Evolutionary conservation across 306 rosid species (phyloP), one percentile per base, ranked within the genome.

Genomic region (Trichosanthes cucumerina): DNA sequence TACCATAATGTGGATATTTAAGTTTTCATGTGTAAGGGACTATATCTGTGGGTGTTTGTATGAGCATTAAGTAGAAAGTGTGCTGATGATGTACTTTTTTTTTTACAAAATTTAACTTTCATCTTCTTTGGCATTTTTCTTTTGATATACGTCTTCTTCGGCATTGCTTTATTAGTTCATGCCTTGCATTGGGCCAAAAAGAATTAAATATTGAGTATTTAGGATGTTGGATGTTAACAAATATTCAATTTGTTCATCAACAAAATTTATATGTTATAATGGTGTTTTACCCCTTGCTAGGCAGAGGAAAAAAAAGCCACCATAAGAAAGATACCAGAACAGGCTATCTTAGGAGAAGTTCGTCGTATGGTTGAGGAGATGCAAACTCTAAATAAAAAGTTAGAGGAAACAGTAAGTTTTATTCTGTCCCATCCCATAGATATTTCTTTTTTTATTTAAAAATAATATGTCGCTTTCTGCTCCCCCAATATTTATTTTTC

Each of bases 301-400:
- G 87, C 84, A 75, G 89, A 86, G 83, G 97, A 83, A 82, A 91
- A 85, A 91, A 92, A 85, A 82, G 91, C 89, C 53, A 87, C 93
- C 57, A 31, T 92, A 73, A 89, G 88, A 81, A 89, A 86, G 89
- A 78, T 91, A 41, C 98, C 97, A 18, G 97, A 95, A 88, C 89
- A 92, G 87, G 82, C 87, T 83, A 89, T 95, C 82, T 60, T 95
- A 76, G 77, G 89, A 13, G 97, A 91, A 79, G 93, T 95, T 83
- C 97, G 96, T 33, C 91, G 91, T 15, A 95, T 95, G 98, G 97
- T 95, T 44, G 96, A 87, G 78, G 97, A 90, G 84, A 92, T 91
- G 98, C 89, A 92, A 86, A 76, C 76, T 68, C 78, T 92, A 74
- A 95, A 95, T 80, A 95, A 81, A 86, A 87, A 89, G 88, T 83